Conservation (phyloP, 2,329 filamentous ascomycete genomes). For the Xylariaceae sp. region DNA sequence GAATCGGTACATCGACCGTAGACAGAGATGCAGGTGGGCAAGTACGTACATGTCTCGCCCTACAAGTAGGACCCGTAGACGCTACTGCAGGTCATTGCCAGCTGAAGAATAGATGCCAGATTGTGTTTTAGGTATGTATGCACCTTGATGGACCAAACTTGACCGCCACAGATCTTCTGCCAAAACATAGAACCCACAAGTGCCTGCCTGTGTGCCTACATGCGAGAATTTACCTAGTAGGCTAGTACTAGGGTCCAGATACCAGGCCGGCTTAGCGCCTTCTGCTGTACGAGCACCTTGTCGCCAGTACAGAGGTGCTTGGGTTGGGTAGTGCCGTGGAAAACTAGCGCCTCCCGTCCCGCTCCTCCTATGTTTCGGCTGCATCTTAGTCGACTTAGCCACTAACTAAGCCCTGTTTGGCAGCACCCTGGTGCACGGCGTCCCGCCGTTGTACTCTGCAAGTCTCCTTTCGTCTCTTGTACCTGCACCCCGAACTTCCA, state of each 20-base stretch:
- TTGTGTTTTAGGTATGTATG: no score
- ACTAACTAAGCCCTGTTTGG: conserved; percentile 16
- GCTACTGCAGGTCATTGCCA: conserved; percentile 19
- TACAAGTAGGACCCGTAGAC: conserved; percentile 4
- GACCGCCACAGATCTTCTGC: no score
- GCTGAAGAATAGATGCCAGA: no score
- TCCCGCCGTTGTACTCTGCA: conserved; percentile 12
- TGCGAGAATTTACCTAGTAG: no score
- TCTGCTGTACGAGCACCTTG: background rate
- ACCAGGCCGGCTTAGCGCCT: no score
- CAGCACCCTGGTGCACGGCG: conserved; percentile 4
- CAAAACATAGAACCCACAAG: no score
- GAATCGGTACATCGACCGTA: background rate
- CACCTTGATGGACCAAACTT: no score
- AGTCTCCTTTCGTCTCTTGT: no score
- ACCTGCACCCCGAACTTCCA: conserved; percentile 15
- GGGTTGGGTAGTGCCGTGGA: conserved; percentile 9
- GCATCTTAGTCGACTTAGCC: conserved; percentile 11
- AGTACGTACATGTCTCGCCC: conserved; percentile 2
- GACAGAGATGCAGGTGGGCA: background rate
- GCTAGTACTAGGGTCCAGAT: no score
- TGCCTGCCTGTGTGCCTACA: no score
- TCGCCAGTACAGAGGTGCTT: conserved; percentile 1
- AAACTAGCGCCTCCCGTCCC: background rate
- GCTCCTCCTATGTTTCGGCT: conserved; percentile 11